Evolutionary conservation across 441 rosid genomes (phyloP).

Genomic region (Cnidoscolus chayamansa): DNA sequence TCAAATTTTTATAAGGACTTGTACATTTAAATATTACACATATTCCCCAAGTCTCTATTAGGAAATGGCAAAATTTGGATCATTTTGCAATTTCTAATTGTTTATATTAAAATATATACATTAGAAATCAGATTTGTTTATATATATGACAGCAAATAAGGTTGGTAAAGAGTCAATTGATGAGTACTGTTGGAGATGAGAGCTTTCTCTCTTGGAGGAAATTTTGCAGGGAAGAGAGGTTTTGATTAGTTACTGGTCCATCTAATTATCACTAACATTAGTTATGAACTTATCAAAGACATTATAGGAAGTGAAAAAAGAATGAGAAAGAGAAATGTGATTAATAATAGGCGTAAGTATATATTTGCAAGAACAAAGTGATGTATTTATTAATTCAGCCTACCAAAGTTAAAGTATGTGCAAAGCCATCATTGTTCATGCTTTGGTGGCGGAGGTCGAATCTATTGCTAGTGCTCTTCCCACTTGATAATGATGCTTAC

Average conservation of each 20-base stretch:
- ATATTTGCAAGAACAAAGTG: not conserved
- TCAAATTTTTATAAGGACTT: not conserved
- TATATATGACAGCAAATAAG: too few relatives aligned
- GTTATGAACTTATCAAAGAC: slow-evolving; percentile 14
- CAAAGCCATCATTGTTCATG: not conserved
- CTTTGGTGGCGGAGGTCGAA: not conserved
- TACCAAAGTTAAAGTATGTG: not conserved
- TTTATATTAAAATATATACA: too few relatives aligned
- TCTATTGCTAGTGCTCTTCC: not conserved
- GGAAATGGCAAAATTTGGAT: too few relatives aligned
- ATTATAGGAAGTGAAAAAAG: not conserved
- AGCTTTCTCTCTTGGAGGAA: too few relatives aligned
- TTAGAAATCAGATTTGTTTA: too few relatives aligned
- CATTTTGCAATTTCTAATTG: too few relatives aligned
- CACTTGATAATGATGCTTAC: slow-evolving; percentile 11
- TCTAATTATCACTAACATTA: not conserved
- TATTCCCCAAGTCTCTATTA: too few relatives aligned
- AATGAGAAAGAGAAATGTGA: slow-evolving; percentile 12
- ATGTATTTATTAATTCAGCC: not conserved
- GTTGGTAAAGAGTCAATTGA: too few relatives aligned
- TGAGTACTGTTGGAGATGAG: too few relatives aligned
- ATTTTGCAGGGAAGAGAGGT: too few relatives aligned
- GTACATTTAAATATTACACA: too few relatives aligned
- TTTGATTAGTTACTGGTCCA: too few relatives aligned
- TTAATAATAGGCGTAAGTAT: not conserved